phyloP scores from a whole-genome alignment of 2,329 filamentous ascomycete genomes.

The Chrysoporthe puriensis region DNA sequence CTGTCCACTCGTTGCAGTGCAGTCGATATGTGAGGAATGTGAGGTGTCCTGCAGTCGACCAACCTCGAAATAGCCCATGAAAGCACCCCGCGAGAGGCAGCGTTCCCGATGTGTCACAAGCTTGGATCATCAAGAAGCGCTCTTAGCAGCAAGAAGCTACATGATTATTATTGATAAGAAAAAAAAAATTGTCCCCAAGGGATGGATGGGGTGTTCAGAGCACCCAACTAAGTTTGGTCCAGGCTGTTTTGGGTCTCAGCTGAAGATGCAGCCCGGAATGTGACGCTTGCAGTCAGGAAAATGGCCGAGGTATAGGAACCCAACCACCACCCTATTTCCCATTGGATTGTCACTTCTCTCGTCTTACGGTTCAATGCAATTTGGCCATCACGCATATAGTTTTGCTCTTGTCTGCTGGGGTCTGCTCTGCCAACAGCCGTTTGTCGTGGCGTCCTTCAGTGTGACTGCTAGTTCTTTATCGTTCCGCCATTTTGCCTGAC shows the following conservation, averaged over 20 bases:
- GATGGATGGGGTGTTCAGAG: background rate
- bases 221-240: conserved; percentile 6
- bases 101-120: background rate
- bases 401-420: no score
- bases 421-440: no score
- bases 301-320: background rate
- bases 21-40: background rate
- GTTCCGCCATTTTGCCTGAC: background rate
- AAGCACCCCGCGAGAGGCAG: background rate
- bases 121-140: background rate
- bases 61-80: no score
- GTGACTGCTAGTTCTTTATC: background rate
- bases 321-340: no score
- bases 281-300: background rate
- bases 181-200: background rate
- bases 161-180: background rate
- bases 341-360: background rate
- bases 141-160: no score
- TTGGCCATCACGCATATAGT: background rate
- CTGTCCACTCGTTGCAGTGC: background rate
- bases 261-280: conserved; percentile 16
- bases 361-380: background rate
- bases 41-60: background rate
- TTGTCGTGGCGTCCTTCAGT: background rate
- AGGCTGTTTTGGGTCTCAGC: conserved; percentile 6